A percentile compares a stretch with the other conserved stretches of the same genome.
Conservation (phyloP, 2,329 filamentous ascomycete genomes). For the Ascochyta rabiei region DNA sequence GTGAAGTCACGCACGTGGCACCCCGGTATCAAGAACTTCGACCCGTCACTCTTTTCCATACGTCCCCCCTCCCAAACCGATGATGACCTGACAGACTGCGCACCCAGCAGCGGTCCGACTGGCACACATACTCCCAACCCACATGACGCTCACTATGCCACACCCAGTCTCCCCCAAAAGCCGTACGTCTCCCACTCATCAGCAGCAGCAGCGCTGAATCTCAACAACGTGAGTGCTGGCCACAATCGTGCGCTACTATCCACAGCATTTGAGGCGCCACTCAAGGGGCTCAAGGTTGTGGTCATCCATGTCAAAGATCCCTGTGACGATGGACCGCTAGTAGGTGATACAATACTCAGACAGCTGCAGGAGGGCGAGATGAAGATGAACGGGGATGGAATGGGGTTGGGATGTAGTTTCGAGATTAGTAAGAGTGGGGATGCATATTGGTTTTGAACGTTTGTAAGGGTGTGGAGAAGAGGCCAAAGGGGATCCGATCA, state of each 20-base stretch:
- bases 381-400: constrained; percentile 53
- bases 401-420: constrained; percentile 79
- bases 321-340: constrained; percentile 71
- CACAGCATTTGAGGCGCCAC: constrained; percentile 51
- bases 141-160: neutral
- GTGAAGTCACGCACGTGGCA: constrained; percentile 20
- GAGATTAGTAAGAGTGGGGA: constrained; percentile 72
- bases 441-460: constrained; percentile 54
- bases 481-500: too few relatives aligned
- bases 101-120: constrained; percentile 15
- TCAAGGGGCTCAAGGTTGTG: constrained; percentile 78
- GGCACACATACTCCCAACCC: constrained; percentile 31
- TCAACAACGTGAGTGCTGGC: constrained; percentile 30
- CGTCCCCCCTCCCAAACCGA: constrained; percentile 18
- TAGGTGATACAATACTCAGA: constrained; percentile 69
- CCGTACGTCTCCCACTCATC: constrained; percentile 24
- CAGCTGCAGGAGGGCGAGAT: constrained; percentile 71
- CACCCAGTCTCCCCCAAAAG: neutral
- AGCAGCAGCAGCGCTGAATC: constrained; percentile 33
- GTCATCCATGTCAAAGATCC: constrained; percentile 95
- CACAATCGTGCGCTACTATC: constrained; percentile 36
- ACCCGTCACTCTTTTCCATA: constrained; percentile 18
- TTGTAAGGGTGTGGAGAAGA: too few relatives aligned
- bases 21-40: constrained; percentile 18
- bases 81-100: constrained; percentile 41